phyloP scores from a whole-genome alignment of 2,329 filamentous ascomycete genomes.

The Amphichorda felina region DNA sequence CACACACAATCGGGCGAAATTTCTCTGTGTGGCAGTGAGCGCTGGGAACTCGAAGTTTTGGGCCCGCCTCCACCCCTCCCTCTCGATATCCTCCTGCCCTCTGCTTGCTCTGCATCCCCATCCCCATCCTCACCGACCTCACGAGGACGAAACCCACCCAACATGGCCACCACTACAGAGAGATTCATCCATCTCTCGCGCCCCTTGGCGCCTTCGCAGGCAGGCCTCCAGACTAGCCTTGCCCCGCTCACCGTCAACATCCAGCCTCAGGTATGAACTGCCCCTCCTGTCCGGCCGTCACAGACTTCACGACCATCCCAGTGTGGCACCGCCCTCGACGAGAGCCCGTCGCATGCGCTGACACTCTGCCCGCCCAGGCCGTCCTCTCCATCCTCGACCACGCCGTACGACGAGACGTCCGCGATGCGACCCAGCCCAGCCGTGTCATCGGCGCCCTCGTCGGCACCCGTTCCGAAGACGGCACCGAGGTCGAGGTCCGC shows the following conservation, averaged over 20 bases:
- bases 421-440: conserved; percentile 64
- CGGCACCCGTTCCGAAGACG: conserved; percentile 88
- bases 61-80: conserved; percentile 1
- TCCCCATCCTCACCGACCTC: neutral
- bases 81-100: neutral
- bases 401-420: conserved; percentile 72
- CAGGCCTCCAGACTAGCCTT: conserved; percentile 73
- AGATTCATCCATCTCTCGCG: conserved; percentile 91
- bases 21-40: conserved; percentile 7
- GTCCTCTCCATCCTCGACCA: conserved; percentile 81
- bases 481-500: conserved; percentile 88
- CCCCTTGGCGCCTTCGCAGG: conserved; percentile 71
- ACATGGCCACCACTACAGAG: conserved; percentile 69
- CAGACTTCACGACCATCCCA: neutral
- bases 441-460: conserved; percentile 95
- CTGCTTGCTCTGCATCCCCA: neutral
- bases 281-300: conserved; percentile 3
- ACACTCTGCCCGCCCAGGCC: conserved; percentile 34
- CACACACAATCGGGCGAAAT: conserved; percentile 29
- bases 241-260: conserved; percentile 89
- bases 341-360: too few species aligned
- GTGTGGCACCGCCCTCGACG: too few species aligned
- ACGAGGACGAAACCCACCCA: conserved; percentile 25
- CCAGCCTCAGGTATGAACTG: conserved; percentile 72
- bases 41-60: neutral